Evolutionary conservation across 1,284 basidiomycete genomes (phyloP).

Genomic region (Microbotryum violaceum): DNA sequence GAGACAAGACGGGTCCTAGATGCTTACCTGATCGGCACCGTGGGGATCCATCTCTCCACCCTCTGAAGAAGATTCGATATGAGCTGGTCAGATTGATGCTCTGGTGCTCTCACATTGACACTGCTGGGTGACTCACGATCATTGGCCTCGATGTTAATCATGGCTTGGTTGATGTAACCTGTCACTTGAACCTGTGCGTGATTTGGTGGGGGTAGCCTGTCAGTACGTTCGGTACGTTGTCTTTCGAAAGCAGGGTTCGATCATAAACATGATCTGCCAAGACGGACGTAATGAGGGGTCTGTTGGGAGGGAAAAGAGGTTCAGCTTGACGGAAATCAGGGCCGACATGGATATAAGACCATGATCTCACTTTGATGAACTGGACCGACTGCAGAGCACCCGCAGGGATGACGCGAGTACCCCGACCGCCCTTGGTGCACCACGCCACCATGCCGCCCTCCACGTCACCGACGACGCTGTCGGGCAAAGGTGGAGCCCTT

Average conservation of each 20-base stretch:
- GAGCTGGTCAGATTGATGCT: too few relatives aligned
- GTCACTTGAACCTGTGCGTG: conserved; percentile 39
- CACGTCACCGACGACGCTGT: conserved; percentile 21
- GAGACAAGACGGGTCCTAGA: background rate
- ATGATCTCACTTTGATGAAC: conserved; percentile 44
- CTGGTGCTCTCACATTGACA: too few relatives aligned
- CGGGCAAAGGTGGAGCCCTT: conserved; percentile 21
- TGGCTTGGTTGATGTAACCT: conserved; percentile 56
- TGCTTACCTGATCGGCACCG: conserved; percentile 28
- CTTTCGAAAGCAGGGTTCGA: too few relatives aligned
- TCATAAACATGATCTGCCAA: background rate
- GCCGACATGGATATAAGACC: background rate
- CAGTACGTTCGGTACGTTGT: too few relatives aligned
- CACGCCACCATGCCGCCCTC: conserved; percentile 29
- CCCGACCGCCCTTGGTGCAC: conserved; percentile 29
- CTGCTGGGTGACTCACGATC: conserved; percentile 46
- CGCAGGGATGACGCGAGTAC: conserved; percentile 22
- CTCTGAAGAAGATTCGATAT: conserved; percentile 50
- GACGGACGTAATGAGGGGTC: conserved; percentile 58
- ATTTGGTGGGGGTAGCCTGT: too few relatives aligned
- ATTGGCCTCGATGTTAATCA: conserved; percentile 49
- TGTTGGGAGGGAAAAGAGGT: conserved; percentile 28
- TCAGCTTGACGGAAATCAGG: background rate
- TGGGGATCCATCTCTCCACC: conserved; percentile 48
- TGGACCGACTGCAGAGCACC: conserved; percentile 56